Conservation (phyloP, 257 asterid species). For the Marsdenia floribunda region DNA sequence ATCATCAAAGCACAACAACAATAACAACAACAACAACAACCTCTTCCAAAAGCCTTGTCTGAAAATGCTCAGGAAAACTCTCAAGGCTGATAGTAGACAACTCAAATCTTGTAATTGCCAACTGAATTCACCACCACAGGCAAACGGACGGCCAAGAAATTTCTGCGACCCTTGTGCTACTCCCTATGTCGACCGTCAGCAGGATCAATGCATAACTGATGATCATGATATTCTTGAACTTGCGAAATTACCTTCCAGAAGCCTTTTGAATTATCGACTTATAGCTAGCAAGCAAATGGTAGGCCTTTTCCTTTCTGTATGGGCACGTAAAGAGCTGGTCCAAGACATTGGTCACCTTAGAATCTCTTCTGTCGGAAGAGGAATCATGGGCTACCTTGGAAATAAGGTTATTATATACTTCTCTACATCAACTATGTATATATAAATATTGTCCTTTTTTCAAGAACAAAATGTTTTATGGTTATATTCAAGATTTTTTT, state of each 20-base stretch:
- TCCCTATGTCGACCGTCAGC: background rate
- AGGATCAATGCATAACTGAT: conserved; percentile 29
- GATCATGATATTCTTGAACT: conserved; percentile 28
- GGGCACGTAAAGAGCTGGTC: conserved; percentile 67
- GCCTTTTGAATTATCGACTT: conserved; percentile 40
- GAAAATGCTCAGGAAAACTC: conserved; percentile 48
- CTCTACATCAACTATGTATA: too few species aligned
- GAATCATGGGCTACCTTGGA: conserved; percentile 94
- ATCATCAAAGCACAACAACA: too few species aligned
- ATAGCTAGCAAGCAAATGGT: conserved; percentile 92
- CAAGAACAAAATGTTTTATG: background rate
- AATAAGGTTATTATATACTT: conserved; percentile 54
- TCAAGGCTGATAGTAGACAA: conserved; percentile 40
- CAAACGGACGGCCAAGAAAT: too few species aligned
- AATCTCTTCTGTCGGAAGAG: conserved; percentile 74
- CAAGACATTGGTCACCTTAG: conserved; percentile 68
- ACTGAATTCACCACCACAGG: conserved; percentile 8
- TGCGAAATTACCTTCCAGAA: conserved; percentile 35
- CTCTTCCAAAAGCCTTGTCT: conserved; percentile 55
- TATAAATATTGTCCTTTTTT: too few species aligned
- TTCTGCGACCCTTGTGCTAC: background rate
- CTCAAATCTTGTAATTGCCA: conserved; percentile 63
- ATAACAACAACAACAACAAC: conserved; percentile 6
- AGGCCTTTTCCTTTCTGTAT: conserved; percentile 68
- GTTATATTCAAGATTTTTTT: background rate